Evolutionary conservation across 2,329 filamentous ascomycete genomes (phyloP).

Genomic region (Trichoderma endophyticum): DNA sequence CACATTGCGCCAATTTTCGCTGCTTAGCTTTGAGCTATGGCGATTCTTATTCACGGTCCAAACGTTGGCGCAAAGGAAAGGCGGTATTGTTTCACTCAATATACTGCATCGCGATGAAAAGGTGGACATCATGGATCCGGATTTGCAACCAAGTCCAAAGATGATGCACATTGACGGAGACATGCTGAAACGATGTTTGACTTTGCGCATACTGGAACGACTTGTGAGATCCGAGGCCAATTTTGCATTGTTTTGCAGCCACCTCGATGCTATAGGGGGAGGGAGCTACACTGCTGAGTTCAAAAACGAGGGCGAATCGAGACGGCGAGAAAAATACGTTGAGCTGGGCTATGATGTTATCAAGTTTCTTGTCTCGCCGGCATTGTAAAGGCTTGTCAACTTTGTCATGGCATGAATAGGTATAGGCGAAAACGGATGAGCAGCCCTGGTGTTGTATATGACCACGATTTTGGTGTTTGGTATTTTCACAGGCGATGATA

Average conservation of each 20-base stretch:
- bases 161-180: constrained; percentile 68
- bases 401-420: background rate
- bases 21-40: constrained; percentile 62
- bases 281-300: constrained; percentile 40
- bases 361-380: constrained; percentile 50
- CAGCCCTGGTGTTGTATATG: background rate
- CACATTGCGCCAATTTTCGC: constrained; percentile 64
- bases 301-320: constrained; percentile 22
- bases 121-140: constrained; percentile 25
- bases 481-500: background rate
- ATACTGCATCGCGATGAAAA: constrained; percentile 11
- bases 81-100: constrained; percentile 42
- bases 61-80: constrained; percentile 56
- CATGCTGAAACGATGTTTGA: constrained; percentile 54
- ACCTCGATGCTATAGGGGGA: constrained; percentile 49
- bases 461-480: background rate
- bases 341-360: constrained; percentile 53
- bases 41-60: constrained; percentile 70
- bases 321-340: constrained; percentile 37
- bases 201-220: constrained; percentile 43
- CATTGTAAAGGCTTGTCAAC: constrained; percentile 35
- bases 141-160: constrained; percentile 41
- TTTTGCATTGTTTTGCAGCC: constrained; percentile 43
- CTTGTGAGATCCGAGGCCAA: constrained; percentile 36
- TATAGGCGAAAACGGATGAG: background rate